Base-by-base conservation (phyloP, 306 rosid species). In the Cucurbita maxima region DNA sequence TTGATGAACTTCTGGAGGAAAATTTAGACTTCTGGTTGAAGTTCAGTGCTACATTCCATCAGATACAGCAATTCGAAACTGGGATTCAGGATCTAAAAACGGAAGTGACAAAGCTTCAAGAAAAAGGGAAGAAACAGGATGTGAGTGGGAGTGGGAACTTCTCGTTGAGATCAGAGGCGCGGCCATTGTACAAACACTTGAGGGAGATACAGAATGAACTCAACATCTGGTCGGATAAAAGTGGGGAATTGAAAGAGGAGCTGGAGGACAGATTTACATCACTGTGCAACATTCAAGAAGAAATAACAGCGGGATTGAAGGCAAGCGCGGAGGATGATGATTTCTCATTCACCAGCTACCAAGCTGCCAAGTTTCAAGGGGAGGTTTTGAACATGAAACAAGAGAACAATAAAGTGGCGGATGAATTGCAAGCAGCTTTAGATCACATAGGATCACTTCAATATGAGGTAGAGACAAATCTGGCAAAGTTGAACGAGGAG, bases 341-440 rank as follows among this genome's bases (percentile, higher is more conserved):
- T 71, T 91, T 91, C 86, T 78, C 78, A 78, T 95, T 95, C 77
- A 91, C 99, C 10, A 95, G 96, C 85, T 87, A 85, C 74, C 96
- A 95, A 83, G 99, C 97, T 37, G 99, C 99, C 71, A 91, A 95
- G 85, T 95, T 95, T 81, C 96, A 91, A 82, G 99, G 99, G 16
- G 99, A 95, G 83, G 85, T 91, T 74, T 72, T 95, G 86, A 95
- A 91, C 85, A 91, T 95, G 99, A 95, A 91, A 80, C 96, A 91
- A 75, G 99, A 91, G 83, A 91, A 95, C 74, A 83, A 91, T 84
- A 95, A 82, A 83, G 96, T 91, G 71, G 96, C 85, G 12, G 88
- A 83, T 79, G 99, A 89, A 84, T 79, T 95, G 73, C 96, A 91
- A 81, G 81, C 88, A 25, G 96, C 96, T 59, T 58, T 91, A 69